Evolutionary conservation across 2,329 filamentous ascomycete genomes (phyloP).

Genomic region (Tolypocladium paradoxum): DNA sequence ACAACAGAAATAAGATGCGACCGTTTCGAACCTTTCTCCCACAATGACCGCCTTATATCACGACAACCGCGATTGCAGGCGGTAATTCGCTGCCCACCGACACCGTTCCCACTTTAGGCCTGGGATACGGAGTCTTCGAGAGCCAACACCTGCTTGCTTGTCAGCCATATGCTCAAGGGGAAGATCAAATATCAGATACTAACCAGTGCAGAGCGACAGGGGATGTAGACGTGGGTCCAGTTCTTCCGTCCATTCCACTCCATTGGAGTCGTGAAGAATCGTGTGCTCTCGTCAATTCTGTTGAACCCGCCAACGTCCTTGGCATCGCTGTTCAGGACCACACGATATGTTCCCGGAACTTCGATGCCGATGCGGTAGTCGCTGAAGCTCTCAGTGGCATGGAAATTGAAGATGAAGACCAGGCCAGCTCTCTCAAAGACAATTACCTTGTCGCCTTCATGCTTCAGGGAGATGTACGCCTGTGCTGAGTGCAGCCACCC

Average conservation of each 20-base stretch:
- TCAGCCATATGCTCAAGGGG: neutral
- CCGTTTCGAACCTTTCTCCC: neutral
- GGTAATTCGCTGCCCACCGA: neutral
- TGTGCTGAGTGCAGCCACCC: conserved; percentile 82
- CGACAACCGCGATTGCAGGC: neutral
- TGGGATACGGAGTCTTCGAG: conserved; percentile 19
- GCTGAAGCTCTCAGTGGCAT: conserved; percentile 71
- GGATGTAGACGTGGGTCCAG: conserved; percentile 86
- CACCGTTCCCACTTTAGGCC: neutral
- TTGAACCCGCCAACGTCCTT: conserved; percentile 69
- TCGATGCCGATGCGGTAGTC: conserved; percentile 92
- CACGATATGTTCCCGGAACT: conserved; percentile 69
- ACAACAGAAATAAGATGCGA: neutral
- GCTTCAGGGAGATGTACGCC: conserved; percentile 87
- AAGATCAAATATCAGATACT: conserved; percentile 17
- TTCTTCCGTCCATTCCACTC: conserved; percentile 85
- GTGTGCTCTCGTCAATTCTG: conserved; percentile 65
- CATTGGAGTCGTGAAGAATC: conserved; percentile 87
- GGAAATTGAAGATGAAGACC: conserved; percentile 95
- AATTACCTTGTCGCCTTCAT: conserved; percentile 87
- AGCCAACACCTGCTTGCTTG: conserved; percentile 36
- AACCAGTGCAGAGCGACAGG: conserved; percentile 73
- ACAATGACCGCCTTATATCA: neutral
- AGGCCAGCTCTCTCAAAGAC: conserved; percentile 89
- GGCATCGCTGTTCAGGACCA: conserved; percentile 74